Base-by-base conservation (phyloP, 2,329 filamentous ascomycete species). In the Chaetomium sp. region DNA sequence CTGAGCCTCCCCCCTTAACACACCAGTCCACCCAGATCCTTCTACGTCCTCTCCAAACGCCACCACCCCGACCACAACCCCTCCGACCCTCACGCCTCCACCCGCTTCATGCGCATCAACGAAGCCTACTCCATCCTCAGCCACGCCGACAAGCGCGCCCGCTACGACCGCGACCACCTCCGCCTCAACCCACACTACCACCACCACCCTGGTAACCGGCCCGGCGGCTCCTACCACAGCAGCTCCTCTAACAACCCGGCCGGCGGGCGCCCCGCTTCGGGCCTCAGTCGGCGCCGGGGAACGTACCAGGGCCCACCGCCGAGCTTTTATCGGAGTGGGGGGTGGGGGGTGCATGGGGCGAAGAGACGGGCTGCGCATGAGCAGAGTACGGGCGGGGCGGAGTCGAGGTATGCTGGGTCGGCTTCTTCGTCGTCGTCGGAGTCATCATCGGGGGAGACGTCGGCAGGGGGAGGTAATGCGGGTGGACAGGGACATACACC, bases 31-130 rank as follows among this genome's bases (percentile, higher is more conserved):
- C 6, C 41, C 34, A 85, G 81, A 66, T 82, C 82, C 63, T 99
- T 96, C 81, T 97, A 96, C 79, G 73, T 80, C 59, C 88, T 97
- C 69, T 96, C 91, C 67, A 95, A 96, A 73, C 75, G 80, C 53
- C 87, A 96, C 79, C 94, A 99, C 72, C 94, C 94, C 1, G 94
- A 99, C 78, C 84, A 85, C 69, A 95, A 97, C 77, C 89, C 80
- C 58, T 68, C 80, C 64, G 87, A 96, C 71, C 87, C 88, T 4
- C 69, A 74, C 56, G 88, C 91, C 59, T 78, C 85, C 4, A 74
- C 81, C 56, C 88, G 86, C 68, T 99, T 96, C 78, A 84, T 91
- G 70, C 80, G 83, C 64, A 87, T 96, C 69, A 87, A 84, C 68
- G 87, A 94, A 69, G 91, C 91, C 63, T 96, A 96, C 76, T 78